Evolutionary conservation across 139 green algal genomes (phyloP), one percentile per base, ranked within the genome.

Genomic region (Microglena sp.): DNA sequence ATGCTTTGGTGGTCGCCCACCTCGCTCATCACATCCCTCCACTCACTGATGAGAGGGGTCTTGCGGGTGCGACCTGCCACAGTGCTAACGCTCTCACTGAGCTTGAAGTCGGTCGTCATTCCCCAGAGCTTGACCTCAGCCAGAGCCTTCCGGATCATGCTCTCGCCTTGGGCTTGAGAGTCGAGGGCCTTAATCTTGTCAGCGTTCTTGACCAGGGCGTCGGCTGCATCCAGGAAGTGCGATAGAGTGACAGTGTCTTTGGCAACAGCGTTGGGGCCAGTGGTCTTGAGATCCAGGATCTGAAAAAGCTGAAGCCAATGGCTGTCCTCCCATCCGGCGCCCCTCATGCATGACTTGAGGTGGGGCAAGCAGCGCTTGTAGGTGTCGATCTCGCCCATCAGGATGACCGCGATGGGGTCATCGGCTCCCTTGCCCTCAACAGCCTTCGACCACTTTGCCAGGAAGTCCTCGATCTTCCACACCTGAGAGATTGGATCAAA

Each of bases 401-500:
- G 61, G 66, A 84, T 83, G 50, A 85, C 21, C 22, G 73, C 75
- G 27, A 89, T 81, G 31, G 79, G 56, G 59, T 87, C 77, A 1
- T 73, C 66, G 15, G 68, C 67, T 22, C 43, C 66, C 67, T 74
- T 76, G 34, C 71, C 64, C n/a, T 70, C 62, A 1, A 62, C 77
- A 26, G 40, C 54, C 67, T 83, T 83, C 55, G 44, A 56, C 86
- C 87, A 94, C 60, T 90, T 86, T 40, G 65, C 46, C 31, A 92
- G 62, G 73, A 92, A 92, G 73, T 95, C 87, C 54, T 95, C 87
- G 1, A 95, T 74, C 66, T 85, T 85, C 74, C 74, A 85, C 26
- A 84, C 75, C 76, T 86, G 70, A 18, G 45, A 26, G 27, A 31
- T n/a, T n/a, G n/a, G n/a, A n/a, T n/a, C n/a, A n/a, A n/a, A n/a